Evolutionary conservation across 768 basidiomycete genomes (phyloP).

Genomic region (Piloderma croceum): DNA sequence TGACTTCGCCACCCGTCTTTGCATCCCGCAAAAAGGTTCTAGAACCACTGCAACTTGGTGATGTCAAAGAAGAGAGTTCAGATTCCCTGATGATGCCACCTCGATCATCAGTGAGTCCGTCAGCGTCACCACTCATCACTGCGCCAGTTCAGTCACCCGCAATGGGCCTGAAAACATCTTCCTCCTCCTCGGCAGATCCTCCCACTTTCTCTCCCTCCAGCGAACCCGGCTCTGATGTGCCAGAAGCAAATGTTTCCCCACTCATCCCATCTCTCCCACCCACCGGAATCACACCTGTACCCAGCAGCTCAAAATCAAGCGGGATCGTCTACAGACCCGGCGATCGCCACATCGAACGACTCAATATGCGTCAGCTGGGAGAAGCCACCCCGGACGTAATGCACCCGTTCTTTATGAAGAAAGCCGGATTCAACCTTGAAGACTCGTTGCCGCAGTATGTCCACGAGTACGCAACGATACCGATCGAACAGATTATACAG

Average conservation of each 20-base stretch:
- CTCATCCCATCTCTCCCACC: background rate
- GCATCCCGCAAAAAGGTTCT: constrained; percentile 34
- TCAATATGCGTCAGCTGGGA: constrained; percentile 80
- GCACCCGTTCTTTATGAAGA: constrained; percentile 85
- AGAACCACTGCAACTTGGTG: constrained; percentile 29
- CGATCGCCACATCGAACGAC: constrained; percentile 65
- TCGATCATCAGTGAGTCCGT: background rate
- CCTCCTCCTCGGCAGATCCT: background rate
- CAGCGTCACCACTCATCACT: background rate
- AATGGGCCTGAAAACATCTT: background rate
- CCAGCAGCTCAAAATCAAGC: constrained; percentile 13
- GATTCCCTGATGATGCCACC: constrained; percentile 28
- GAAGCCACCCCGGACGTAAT: constrained; percentile 86
- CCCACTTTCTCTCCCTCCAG: background rate
- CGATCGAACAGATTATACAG: constrained; percentile 82
- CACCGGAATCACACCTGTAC: constrained; percentile 8
- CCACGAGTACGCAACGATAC: constrained; percentile 78
- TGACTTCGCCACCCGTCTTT: constrained; percentile 23
- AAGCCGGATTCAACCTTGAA: constrained; percentile 76
- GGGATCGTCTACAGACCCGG: constrained; percentile 48
- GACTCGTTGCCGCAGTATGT: constrained; percentile 84
- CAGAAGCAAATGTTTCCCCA: background rate
- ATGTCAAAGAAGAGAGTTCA: constrained; percentile 10
- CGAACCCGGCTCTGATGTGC: background rate
- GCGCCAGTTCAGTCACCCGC: background rate